Conservation (phyloP, 345 rosid species). For the Kernera saxatilis region DNA sequence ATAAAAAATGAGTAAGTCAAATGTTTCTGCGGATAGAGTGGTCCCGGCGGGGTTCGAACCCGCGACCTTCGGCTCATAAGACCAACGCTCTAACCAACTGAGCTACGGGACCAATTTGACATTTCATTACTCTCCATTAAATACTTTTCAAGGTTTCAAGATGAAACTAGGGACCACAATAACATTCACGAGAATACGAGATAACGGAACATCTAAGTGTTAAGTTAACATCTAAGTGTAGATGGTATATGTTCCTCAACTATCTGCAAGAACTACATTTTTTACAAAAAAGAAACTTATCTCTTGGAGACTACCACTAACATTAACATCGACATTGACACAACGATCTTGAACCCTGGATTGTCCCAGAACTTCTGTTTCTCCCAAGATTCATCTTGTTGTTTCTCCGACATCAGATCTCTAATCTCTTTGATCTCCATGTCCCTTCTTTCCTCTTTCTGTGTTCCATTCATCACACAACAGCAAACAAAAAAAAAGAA, state of each 20-base stretch:
- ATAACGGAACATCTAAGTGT: too few species aligned
- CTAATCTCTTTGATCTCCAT: conserved; percentile 65
- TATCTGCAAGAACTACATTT: conserved; percentile 3
- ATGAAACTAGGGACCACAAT: too few species aligned
- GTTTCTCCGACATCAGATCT: conserved; percentile 54
- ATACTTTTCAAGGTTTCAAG: neutral
- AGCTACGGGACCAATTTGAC: conserved; percentile 73
- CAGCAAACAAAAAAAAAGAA: neutral
- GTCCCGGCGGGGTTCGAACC: conserved; percentile 92
- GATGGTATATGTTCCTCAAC: neutral
- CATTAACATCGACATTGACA: conserved; percentile 86
- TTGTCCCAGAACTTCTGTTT: conserved; percentile 79
- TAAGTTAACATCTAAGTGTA: too few species aligned
- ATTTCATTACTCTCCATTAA: accelerated
- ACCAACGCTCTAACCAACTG: conserved; percentile 99
- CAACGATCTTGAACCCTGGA: conserved; percentile 69
- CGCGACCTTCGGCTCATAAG: conserved; percentile 97
- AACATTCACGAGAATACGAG: too few species aligned
- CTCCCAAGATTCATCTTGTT: conserved; percentile 30
- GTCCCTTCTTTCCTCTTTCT: conserved; percentile 81
- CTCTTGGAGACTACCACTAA: conserved; percentile 73
- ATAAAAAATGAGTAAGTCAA: neutral
- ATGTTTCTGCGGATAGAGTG: conserved; percentile 8
- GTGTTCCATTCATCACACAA: conserved; percentile 10
- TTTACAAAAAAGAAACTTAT: conserved; percentile 14